Evolutionary conservation across 345 rosid genomes (phyloP).

Genomic region (Triadica sebifera): DNA sequence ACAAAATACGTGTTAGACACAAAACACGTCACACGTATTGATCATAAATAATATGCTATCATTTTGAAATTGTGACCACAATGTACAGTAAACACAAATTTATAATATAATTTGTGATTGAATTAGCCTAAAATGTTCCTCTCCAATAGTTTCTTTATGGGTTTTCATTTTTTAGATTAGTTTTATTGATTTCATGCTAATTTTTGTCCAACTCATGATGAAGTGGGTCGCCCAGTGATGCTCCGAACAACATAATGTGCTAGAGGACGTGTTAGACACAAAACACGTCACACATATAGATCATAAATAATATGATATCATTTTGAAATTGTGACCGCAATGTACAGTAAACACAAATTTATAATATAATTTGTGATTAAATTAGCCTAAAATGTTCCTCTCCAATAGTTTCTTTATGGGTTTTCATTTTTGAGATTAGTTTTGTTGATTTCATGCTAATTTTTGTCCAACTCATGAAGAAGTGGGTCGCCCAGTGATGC

Average conservation of each 20-base stretch:
- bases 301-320: no score
- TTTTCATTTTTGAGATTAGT: slow-evolving; percentile 55
- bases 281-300: no score
- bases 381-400: slow-evolving; percentile 58
- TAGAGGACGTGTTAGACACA: no score
- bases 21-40: no score
- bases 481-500: slow-evolving; percentile 59
- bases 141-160: slow-evolving; percentile 67
- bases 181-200: slow-evolving; percentile 61
- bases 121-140: slow-evolving; percentile 56
- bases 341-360: no score
- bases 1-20: no score
- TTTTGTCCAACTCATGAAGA: slow-evolving; percentile 65
- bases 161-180: slow-evolving; percentile 60
- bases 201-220: slow-evolving; percentile 64
- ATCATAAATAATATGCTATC: no score
- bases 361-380: no score
- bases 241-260: slow-evolving; percentile 46
- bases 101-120: no score
- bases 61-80: no score
- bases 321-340: no score
- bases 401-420: slow-evolving; percentile 68
- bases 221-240: slow-evolving; percentile 61
- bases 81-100: no score
- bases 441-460: slow-evolving; percentile 64